A percentile compares a stretch with the other conserved stretches of the same genome.
phyloP scores from a whole-genome alignment of 1,284 basidiomycete genomes.

The Fistulinella cinereoalba region DNA sequence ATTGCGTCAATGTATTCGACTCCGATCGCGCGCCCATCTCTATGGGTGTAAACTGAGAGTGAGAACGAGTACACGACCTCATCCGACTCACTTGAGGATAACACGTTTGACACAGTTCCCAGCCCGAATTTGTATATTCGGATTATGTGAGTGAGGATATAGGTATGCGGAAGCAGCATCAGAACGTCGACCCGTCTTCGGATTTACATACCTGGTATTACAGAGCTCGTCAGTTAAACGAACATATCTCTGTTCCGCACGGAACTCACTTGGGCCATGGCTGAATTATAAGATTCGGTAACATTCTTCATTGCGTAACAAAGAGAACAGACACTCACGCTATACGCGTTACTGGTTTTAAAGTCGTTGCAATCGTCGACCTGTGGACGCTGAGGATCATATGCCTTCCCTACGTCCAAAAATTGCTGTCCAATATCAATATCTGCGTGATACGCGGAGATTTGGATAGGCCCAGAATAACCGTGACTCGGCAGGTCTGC shows the following conservation, averaged over 20 bases:
- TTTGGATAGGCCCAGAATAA: constrained; percentile 48
- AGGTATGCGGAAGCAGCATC: constrained; percentile 25
- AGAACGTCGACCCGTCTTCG: not conserved
- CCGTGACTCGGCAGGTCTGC: constrained; percentile 41
- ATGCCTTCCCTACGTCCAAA: constrained; percentile 38
- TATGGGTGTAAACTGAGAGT: not conserved
- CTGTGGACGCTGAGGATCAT: constrained; percentile 22
- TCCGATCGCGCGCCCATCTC: constrained; percentile 17
- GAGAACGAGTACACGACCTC: not conserved
- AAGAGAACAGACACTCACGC: constrained; percentile 31
- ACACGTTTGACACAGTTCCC: constrained; percentile 43
- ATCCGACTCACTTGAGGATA: constrained; percentile 11
- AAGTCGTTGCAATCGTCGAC: constrained; percentile 45
- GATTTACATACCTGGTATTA: constrained; percentile 14
- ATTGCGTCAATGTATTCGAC: constrained; percentile 33
- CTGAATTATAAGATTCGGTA: constrained; percentile 1
- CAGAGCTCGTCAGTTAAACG: constrained; percentile 30
- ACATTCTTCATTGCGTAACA: not conserved
- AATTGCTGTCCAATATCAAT: constrained; percentile 43
- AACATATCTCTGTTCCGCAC: constrained; percentile 35
- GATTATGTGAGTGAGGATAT: constrained; percentile 23
- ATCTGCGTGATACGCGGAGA: constrained; percentile 40
- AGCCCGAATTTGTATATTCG: constrained; percentile 39
- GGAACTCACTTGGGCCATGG: constrained; percentile 17
- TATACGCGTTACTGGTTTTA: constrained; percentile 28